A percentile compares a stretch with the other conserved stretches of the same genome.
Conservation (phyloP, 176 grass and related monocot species). For the Microstegium vimineum region DNA sequence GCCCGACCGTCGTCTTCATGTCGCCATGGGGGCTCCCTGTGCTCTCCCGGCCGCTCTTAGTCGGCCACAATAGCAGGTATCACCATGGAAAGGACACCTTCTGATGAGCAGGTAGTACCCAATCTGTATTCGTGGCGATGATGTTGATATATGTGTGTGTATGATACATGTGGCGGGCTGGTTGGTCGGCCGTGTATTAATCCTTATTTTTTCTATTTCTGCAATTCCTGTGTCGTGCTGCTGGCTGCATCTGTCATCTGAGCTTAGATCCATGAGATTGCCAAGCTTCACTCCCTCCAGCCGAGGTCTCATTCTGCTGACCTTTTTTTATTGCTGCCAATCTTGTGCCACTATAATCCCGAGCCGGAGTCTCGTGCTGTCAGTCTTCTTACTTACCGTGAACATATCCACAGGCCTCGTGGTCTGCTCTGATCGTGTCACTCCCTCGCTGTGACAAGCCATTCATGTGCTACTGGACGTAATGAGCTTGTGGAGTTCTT, state of each 20-base stretch:
- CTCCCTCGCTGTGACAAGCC: background rate
- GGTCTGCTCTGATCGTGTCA: too few species aligned
- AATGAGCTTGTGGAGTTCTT: background rate
- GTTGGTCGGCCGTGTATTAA: background rate
- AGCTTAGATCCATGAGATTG: background rate
- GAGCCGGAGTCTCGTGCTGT: background rate
- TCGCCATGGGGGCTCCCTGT: constrained; percentile 61
- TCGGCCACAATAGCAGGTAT: constrained; percentile 22
- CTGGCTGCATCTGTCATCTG: background rate
- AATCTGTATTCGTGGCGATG: background rate
- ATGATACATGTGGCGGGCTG: background rate
- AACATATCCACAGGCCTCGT: background rate
- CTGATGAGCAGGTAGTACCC: background rate
- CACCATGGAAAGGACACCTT: constrained; percentile 18
- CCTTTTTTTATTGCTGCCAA: background rate
- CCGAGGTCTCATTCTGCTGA: background rate
- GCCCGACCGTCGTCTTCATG: constrained; percentile 39
- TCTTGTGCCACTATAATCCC: background rate
- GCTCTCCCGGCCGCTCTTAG: constrained; percentile 34
- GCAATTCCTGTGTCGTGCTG: background rate
- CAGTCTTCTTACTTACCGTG: background rate
- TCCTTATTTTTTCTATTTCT: background rate
- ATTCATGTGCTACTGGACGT: background rate
- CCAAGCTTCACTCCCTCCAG: background rate
- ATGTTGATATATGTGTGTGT: background rate